A percentile compares a stretch with the other conserved stretches of the same genome.
phyloP scores from a whole-genome alignment of 2,329 filamentous ascomycete genomes.

The Stachybotrys echinatus region DNA sequence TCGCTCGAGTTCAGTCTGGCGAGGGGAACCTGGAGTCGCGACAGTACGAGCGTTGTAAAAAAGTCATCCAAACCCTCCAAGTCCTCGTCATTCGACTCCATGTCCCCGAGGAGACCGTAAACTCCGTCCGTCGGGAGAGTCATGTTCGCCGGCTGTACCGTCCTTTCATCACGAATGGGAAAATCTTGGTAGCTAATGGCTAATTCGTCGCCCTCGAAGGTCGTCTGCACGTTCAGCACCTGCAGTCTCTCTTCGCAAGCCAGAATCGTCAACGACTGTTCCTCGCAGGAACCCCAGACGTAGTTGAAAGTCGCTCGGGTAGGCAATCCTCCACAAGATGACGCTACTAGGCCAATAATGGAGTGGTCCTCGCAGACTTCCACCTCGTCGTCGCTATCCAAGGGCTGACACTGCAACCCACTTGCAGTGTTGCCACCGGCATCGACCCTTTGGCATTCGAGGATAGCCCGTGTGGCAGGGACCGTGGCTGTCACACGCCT shows the following conservation, averaged over 20 bases:
- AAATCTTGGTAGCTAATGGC: slow-evolving; percentile 14
- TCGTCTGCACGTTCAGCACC: slow-evolving; percentile 12
- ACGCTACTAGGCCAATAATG: slow-evolving; percentile 14
- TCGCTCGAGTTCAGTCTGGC: slow-evolving; percentile 13
- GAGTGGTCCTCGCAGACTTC: slow-evolving; percentile 11
- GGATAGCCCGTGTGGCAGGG: slow-evolving; percentile 9
- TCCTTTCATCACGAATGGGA: slow-evolving; percentile 11
- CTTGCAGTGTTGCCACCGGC: slow-evolving; percentile 8
- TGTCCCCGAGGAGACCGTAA: slow-evolving; percentile 11
- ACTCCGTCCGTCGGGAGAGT: slow-evolving; percentile 10
- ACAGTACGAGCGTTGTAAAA: slow-evolving; percentile 18
- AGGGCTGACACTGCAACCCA: slow-evolving; percentile 11
- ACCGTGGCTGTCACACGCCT: slow-evolving; percentile 14
- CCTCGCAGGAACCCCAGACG: slow-evolving; percentile 18
- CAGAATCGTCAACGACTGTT: slow-evolving; percentile 13
- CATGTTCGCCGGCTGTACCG: slow-evolving; percentile 9
- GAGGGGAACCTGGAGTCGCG: slow-evolving; percentile 13
- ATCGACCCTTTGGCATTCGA: slow-evolving; percentile 15
- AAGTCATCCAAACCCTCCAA: slow-evolving; percentile 17
- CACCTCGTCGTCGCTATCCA: slow-evolving; percentile 10
- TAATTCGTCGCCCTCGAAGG: slow-evolving; percentile 16
- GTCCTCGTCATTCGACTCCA: slow-evolving; percentile 10
- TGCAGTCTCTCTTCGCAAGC: slow-evolving; percentile 18
- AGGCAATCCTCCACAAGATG: slow-evolving; percentile 13
- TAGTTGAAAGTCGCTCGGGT: slow-evolving; percentile 14